Percentiles rank a stretch among this genome's conserved stretches.
Conservation (phyloP, 441 rosid genomes). For the Manihot esculenta region DNA sequence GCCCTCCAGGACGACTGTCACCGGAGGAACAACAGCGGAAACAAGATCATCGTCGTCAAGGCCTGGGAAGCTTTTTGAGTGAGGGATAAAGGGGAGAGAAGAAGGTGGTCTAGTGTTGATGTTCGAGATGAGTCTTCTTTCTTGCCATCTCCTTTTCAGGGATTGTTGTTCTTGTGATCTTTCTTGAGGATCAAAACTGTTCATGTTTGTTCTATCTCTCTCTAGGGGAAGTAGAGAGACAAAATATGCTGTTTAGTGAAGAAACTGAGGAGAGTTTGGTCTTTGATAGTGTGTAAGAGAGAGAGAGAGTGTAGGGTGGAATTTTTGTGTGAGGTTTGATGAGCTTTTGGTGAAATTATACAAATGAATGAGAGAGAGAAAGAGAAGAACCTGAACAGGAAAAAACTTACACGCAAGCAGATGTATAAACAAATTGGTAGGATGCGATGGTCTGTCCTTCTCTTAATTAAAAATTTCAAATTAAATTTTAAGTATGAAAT, state of each 20-base stretch:
- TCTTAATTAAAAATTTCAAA: no score
- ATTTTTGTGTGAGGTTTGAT: constrained; percentile 3
- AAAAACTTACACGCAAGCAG: no score
- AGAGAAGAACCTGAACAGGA: no score
- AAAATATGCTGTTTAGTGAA: background rate
- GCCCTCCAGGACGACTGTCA: constrained; percentile 83
- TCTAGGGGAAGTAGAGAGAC: background rate
- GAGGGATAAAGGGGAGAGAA: constrained; percentile 24
- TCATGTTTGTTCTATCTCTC: constrained; percentile 18
- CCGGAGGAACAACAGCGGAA: constrained; percentile 67
- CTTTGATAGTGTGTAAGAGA: constrained; percentile 10
- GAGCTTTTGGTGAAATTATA: constrained; percentile 12
- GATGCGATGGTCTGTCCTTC: no score
- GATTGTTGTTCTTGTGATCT: constrained; percentile 45
- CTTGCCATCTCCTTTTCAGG: constrained; percentile 52
- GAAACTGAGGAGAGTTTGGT: constrained; percentile 32
- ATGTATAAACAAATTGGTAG: no score
- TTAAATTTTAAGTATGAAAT: no score
- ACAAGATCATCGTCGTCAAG: constrained; percentile 60
- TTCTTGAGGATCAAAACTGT: constrained; percentile 44
- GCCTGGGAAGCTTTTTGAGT: constrained; percentile 43
- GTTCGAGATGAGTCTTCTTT: constrained; percentile 23
- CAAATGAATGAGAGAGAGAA: constrained; percentile 1
- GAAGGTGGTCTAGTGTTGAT: constrained; percentile 31
- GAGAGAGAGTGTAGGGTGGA: constrained; percentile 13